These are phyloP conservation scores for Fonsecaea pedrosoi DNA, from an alignment of 2,329 filamentous ascomycete species.

Conservation along the genomic window DNA sequence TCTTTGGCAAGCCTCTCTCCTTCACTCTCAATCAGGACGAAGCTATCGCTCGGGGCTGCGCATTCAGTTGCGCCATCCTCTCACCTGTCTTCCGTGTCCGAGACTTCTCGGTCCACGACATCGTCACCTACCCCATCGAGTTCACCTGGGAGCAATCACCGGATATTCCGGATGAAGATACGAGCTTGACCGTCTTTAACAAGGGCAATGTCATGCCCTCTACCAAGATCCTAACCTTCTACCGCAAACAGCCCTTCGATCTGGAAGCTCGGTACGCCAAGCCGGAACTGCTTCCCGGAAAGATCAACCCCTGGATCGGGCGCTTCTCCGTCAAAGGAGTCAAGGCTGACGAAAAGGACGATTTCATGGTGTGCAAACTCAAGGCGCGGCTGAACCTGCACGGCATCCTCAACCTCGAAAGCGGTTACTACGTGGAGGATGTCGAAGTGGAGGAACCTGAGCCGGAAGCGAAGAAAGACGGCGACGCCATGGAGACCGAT, in stretches of 20 bases:
- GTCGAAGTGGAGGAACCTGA: constrained; percentile 95
- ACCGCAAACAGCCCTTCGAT: constrained; percentile 96
- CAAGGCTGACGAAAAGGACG: constrained; percentile 84
- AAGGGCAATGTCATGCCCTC: constrained; percentile 96
- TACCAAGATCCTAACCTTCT: constrained; percentile 99
- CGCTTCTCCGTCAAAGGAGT: constrained; percentile 98
- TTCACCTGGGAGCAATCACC: constrained; percentile 99
- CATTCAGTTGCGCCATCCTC: constrained; percentile 96
- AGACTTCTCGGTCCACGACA: constrained; percentile 96
- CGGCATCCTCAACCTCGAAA: constrained; percentile 94
- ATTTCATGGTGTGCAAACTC: constrained; percentile 99
- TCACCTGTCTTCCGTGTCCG: constrained; percentile 98
- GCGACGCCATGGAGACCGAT: constrained; percentile 83
- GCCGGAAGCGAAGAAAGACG: constrained; percentile 74
- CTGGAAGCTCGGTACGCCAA: constrained; percentile 93
- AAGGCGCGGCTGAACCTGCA: constrained; percentile 97
- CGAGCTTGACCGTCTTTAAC: constrained; percentile 95
- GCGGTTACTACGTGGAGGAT: constrained; percentile 97
- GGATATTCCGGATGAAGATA: constrained; percentile 98
- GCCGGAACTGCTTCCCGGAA: constrained; percentile 84
- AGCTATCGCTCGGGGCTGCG: constrained; percentile 91
- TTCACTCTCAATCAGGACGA: constrained; percentile 99
- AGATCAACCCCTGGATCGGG: constrained; percentile 92
- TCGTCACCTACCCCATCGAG: constrained; percentile 97
- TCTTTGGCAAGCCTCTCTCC: constrained; percentile 90